phyloP scores from a whole-genome alignment of 345 rosid genomes.

The Rhizophora mangle region DNA sequence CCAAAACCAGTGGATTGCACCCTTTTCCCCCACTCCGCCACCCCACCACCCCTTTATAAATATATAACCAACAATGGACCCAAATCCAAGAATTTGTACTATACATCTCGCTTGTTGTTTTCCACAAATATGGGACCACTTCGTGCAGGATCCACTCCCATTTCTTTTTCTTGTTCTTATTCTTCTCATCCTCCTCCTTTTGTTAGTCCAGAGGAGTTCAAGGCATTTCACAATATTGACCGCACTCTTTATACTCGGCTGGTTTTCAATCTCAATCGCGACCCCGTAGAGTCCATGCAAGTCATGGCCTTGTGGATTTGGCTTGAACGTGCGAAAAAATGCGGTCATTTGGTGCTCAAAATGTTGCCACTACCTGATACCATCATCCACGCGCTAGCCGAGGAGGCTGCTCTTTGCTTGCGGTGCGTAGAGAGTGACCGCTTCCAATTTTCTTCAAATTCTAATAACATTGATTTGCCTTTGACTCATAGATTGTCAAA shows the following conservation, averaged over 20 bases:
- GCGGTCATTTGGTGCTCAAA: conserved; percentile 24
- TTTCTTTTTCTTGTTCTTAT: conserved; percentile 7
- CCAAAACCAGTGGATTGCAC: not conserved
- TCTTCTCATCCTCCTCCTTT: not conserved
- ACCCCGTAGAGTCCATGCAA: conserved; percentile 44
- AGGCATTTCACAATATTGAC: conserved; percentile 53
- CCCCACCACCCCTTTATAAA: not conserved
- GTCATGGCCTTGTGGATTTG: conserved; percentile 57
- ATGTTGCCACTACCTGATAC: conserved; percentile 32
- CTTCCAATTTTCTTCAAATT: not conserved
- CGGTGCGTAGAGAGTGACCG: conserved; percentile 31
- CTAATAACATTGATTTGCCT: conserved; percentile 17
- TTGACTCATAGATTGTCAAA: conserved; percentile 26
- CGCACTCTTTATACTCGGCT: conserved; percentile 46
- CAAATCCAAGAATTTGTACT: not conserved
- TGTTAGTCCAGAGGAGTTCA: conserved; percentile 41
- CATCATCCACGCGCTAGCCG: conserved; percentile 34
- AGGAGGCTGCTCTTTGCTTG: conserved; percentile 52
- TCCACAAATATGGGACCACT: too few species aligned
- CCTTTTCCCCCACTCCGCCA: not conserved
- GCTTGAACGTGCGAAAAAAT: conserved; percentile 40
- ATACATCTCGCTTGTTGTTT: too few species aligned
- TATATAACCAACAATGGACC: not conserved
- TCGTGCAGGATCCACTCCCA: not conserved
- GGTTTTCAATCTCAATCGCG: conserved; percentile 38